These are phyloP conservation scores for Peronosclerospora sorghi DNA, from an alignment of 352 stramenopile species.

Conservation along the genomic window DNA sequence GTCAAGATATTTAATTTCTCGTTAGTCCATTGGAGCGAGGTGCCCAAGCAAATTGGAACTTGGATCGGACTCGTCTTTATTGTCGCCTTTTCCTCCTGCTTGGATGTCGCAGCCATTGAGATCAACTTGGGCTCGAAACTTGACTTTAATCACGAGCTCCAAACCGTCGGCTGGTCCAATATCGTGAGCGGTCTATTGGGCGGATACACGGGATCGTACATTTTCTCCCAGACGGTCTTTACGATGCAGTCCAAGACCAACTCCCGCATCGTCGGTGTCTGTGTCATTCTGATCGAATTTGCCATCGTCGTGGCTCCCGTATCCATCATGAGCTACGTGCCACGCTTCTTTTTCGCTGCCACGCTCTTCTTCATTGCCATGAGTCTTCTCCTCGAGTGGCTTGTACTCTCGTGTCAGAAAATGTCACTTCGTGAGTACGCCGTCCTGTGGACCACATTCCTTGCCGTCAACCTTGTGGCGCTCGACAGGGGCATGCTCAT, in stretches of 20 bases:
- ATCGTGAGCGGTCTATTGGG: conserved; percentile 90
- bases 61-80: conserved; percentile 95
- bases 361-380: conserved; percentile 96
- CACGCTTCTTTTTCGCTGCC: conserved; percentile 96
- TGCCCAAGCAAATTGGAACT: conserved; percentile 86
- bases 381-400: conserved; percentile 96
- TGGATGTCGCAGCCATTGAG: conserved; percentile 96
- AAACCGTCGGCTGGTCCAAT: conserved; percentile 93
- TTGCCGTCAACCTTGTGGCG: conserved; percentile 88
- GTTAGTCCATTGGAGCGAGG: conserved; percentile 82
- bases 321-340: conserved; percentile 91
- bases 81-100: conserved; percentile 92
- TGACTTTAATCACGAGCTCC: conserved; percentile 92
- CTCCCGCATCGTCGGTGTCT: conserved; percentile 83
- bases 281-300: conserved; percentile 85
- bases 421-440: conserved; percentile 86
- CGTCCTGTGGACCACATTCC: conserved; percentile 89
- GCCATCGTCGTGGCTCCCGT: conserved; percentile 85
- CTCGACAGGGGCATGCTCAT: conserved; percentile 94
- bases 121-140: conserved; percentile 92
- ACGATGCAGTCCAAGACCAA: conserved; percentile 89
- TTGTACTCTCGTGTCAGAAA: conserved; percentile 82
- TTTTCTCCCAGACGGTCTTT: conserved; percentile 99
- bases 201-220: conserved; percentile 97
- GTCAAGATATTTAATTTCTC: conserved; percentile 88